Base-by-base conservation (phyloP, 106 monocot species). In the Dioscorea zingiberensis region DNA sequence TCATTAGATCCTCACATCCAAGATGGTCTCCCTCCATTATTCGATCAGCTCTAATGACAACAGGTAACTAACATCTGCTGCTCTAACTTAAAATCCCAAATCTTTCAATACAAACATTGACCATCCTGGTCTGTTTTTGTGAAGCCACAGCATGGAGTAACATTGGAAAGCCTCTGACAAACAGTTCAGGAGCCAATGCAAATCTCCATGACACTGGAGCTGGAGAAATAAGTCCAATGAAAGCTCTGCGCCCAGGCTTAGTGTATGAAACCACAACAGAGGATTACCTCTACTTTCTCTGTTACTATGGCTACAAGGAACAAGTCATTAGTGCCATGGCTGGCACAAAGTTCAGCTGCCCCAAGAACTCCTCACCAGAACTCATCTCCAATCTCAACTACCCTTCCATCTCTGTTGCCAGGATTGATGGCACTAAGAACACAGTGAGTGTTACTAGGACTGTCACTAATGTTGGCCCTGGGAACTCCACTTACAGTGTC, bases 21-120 rank as follows among this genome's bases (percentile, higher is more conserved):
- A 77, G 66, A 32, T 97, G 95, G 95, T 77, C 82, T 27, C 88
- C 95, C 47, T 97, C 95, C 63, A 97, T 97, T 83, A 85, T 92
- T 57, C 78, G 81, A 81, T 97, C 95, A 60, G 91, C 91, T 23
- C 85, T 97, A 59, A 92, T 97, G 95, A 97, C 91, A 10, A 91
- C 94, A 55, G 83, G 93, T 85, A 64, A 72, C 25, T 22, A n/a
- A 9, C 47, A 4, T 1, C 22, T 25, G 25, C 2, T 45, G 7
- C 21, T n/a, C 45, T 7, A 10, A 7, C 45, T 45, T 63, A 15
- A 4, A 59, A 0, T 27, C 23, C 23, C 27, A 59, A 59, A 59
- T 58, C n/a, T 23, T 58, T 51, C 51, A 4, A 25, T 13, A 21
- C 23, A 23, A 9, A 58, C 3, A 22, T 8, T 58, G 57, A 23